Conservation (phyloP, 352 stramenopile species). For the Pythium pyrilobum region DNA sequence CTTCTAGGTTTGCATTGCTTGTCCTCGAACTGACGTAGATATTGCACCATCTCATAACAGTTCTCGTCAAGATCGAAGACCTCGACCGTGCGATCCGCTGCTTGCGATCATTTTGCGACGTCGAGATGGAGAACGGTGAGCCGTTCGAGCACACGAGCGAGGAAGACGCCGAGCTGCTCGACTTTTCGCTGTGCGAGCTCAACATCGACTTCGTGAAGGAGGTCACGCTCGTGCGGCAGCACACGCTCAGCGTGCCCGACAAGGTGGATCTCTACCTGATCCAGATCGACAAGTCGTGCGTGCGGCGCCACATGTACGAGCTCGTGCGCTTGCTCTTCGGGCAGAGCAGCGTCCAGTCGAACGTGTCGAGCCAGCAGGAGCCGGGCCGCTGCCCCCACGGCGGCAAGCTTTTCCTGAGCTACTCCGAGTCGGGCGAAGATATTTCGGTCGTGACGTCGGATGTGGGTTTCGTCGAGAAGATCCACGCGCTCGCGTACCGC, state of each 20-base stretch:
- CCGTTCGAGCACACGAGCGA: conserved; percentile 1
- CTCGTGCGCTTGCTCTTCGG: conserved; percentile 52
- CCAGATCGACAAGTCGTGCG: conserved; percentile 37
- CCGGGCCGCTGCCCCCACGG: background rate
- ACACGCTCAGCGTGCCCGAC: conserved; percentile 49
- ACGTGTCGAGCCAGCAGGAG: background rate
- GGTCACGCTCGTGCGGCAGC: conserved; percentile 31
- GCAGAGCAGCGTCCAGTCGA: background rate
- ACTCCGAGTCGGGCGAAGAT: conserved; percentile 52
- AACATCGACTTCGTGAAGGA: conserved; percentile 12
- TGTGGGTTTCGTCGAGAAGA: conserved; percentile 31
- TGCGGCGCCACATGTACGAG: conserved; percentile 48
- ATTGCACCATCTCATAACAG: conserved; percentile 19
- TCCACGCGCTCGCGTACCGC: conserved; percentile 25
- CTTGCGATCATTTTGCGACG: conserved; percentile 46
- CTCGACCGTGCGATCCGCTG: conserved; percentile 37
- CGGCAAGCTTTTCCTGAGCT: conserved; percentile 45
- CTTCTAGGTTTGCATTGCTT: background rate
- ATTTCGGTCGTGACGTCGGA: conserved; percentile 59
- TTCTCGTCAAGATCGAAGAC: conserved; percentile 59
- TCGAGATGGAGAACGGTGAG: conserved; percentile 45
- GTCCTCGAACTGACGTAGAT: too few relatives aligned
- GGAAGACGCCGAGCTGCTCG: background rate
- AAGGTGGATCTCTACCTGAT: conserved; percentile 45
- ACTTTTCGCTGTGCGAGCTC: background rate